Evolutionary conservation across 1,139 yeast genomes (phyloP).

Genomic region (Hemisphaericaspora xylofermentans): DNA sequence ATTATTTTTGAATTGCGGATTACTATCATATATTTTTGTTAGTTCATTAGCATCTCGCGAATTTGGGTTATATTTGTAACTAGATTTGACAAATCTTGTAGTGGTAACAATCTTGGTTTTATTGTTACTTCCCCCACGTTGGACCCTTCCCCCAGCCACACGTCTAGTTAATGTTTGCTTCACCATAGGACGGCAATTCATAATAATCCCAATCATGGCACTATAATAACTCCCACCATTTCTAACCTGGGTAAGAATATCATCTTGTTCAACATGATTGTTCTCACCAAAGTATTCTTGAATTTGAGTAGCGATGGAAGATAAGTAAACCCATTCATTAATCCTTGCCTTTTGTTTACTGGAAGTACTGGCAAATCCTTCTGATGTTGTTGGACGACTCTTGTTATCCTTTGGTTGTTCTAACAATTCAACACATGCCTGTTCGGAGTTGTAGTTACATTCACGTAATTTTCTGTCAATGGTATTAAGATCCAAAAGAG

Average conservation of each 20-base stretch:
- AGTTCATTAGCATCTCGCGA: slow-evolving; percentile 20
- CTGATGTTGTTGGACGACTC: neutral
- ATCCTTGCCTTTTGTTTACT: slow-evolving; percentile 1
- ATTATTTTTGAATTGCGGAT: slow-evolving; percentile 23
- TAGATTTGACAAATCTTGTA: slow-evolving; percentile 1
- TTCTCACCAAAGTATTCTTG: slow-evolving; percentile 6
- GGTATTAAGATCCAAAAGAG: slow-evolving; percentile 16
- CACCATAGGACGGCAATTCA: slow-evolving; percentile 14
- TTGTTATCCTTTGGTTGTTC: slow-evolving; percentile 1
- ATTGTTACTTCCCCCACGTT: slow-evolving; percentile 15
- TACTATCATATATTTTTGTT: slow-evolving; percentile 18
- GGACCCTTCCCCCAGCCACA: slow-evolving; percentile 25
- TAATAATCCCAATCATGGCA: slow-evolving; percentile 31
- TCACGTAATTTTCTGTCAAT: slow-evolving; percentile 18
- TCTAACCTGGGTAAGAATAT: slow-evolving; percentile 12
- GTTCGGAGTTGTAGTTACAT: slow-evolving; percentile 19
- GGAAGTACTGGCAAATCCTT: neutral
- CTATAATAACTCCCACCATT: slow-evolving; percentile 20
- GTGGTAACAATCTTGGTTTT: neutral
- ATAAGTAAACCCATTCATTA: slow-evolving; percentile 11
- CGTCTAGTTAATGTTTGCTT: slow-evolving; percentile 5
- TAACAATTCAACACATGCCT: slow-evolving; percentile 13
- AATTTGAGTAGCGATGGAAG: slow-evolving; percentile 1
- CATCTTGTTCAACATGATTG: slow-evolving; percentile 6
- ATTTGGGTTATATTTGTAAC: slow-evolving; percentile 16